These are phyloP conservation scores for Cardamine chenopodiifolia DNA, from an alignment of 345 rosid species.

Conservation along the genomic window DNA sequence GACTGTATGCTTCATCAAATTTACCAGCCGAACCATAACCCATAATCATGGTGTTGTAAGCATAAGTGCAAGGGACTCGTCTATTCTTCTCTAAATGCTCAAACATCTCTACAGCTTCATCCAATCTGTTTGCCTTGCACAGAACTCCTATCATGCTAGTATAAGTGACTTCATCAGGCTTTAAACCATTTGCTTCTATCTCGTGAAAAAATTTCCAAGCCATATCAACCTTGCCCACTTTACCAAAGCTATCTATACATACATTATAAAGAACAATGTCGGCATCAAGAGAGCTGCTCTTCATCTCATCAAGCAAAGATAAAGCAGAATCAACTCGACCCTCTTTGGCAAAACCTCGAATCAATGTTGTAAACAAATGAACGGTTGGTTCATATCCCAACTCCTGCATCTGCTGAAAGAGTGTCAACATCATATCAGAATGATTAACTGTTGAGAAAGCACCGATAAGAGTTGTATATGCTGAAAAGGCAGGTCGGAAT, in stretches of 20 bases:
- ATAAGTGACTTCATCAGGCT: slow-evolving; percentile 90
- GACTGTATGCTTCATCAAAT: slow-evolving; percentile 74
- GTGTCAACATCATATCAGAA: slow-evolving; percentile 72
- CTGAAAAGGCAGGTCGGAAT: slow-evolving; percentile 90
- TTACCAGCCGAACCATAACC: slow-evolving; percentile 88
- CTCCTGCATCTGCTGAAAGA: slow-evolving; percentile 94
- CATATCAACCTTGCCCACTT: slow-evolving; percentile 88
- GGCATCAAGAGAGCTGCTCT: slow-evolving; percentile 69
- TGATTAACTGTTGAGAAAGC: slow-evolving; percentile 63
- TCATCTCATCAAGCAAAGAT: slow-evolving; percentile 89
- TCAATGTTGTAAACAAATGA: slow-evolving; percentile 83
- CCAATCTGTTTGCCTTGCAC: slow-evolving; percentile 75
- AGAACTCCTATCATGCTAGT: slow-evolving; percentile 91
- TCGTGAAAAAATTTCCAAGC: slow-evolving; percentile 99
- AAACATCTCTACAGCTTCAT: slow-evolving; percentile 83
- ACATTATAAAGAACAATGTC: slow-evolving; percentile 93
- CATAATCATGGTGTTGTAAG: slow-evolving; percentile 96
- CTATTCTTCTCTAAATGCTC: slow-evolving; percentile 72
- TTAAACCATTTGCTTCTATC: slow-evolving; percentile 65
- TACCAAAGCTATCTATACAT: slow-evolving; percentile 93
- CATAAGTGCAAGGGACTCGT: slow-evolving; percentile 84
- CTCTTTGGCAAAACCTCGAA: slow-evolving; percentile 78
- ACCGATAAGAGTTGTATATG: slow-evolving; percentile 88
- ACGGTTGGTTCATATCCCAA: slow-evolving; percentile 85
- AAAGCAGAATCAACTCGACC: slow-evolving; percentile 86